Base-by-base conservation (phyloP, 1,284 basidiomycete genomes). In the Bondarzewia mesenterica region DNA sequence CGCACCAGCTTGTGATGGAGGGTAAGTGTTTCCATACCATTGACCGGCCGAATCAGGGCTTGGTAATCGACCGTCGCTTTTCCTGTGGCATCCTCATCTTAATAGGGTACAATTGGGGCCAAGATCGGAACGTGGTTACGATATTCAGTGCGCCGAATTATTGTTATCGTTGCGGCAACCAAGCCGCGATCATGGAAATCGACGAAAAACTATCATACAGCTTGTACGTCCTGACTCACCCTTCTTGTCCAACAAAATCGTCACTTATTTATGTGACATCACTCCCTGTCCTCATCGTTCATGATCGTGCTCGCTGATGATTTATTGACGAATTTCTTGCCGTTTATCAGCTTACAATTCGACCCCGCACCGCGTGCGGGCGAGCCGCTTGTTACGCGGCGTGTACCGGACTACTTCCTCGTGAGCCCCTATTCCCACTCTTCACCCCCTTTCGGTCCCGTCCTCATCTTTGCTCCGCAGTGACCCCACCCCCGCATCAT, bases 111-210 rank as follows among this genome's bases (percentile, higher is more conserved):
- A 95, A 93, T 65, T 98, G 95, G 94, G 93, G 93, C 54, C 95
- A 98, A 71, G 95, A 99, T 71, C 82, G 93, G 65, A 99, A 99
- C 64, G 96, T 99, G n/a, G 95, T 99, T 55, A 99, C 95, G 42
- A 98, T 99, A 65, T 99, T 98, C 75, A 97, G 94, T 55, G 95
- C 95, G 59, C 95, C 95, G 43, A 97, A 97, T 72, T 96, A 96
- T 72, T 99, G 96, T 72, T 99, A 99, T 77, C 81, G 96, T 65
- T 99, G 96, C 67, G 95, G 95, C 49, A 99, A 99, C 70, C 96
- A 99, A 66, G 95, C 95, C 43, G 96, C 96, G 44, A 99, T 99
- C 67, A 96, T 99, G 87, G 95, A 99, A 72, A 97, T 99, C 68
- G 95, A 99, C 70, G 96, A 99, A 78, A 93, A 93, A 75, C 75